Percentiles rank a stretch among this genome's conserved stretches.
Conservation (phyloP, 352 stramenopile genomes). For the Pythium aphanidermatum region DNA sequence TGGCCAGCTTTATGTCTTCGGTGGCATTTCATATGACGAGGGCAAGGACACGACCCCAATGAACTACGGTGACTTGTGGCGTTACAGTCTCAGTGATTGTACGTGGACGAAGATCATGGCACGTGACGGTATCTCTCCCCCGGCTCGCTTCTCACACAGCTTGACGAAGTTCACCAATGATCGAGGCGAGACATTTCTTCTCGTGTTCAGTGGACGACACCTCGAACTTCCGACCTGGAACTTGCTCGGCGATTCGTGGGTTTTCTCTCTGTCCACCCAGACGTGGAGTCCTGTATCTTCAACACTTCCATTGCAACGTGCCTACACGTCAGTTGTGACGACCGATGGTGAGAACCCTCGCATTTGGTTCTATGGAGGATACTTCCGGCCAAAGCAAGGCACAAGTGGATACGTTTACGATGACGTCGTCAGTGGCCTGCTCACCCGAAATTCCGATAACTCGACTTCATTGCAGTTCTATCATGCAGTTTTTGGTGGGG, state of each 20-base stretch:
- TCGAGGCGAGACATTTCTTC: constrained; percentile 28
- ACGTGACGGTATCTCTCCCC: constrained; percentile 15
- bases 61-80: constrained; percentile 61
- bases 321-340: constrained; percentile 57
- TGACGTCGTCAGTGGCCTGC: constrained; percentile 32
- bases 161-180: constrained; percentile 30
- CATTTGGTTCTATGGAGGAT: constrained; percentile 75
- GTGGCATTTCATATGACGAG: constrained; percentile 61
- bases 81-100: constrained; percentile 39
- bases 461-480: constrained; percentile 22
- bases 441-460: constrained; percentile 22
- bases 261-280: constrained; percentile 43
- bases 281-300: constrained; percentile 29
- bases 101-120: constrained; percentile 35
- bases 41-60: constrained; percentile 22
- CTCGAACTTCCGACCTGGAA: constrained; percentile 42
- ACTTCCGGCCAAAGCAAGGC: constrained; percentile 48
- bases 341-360: constrained; percentile 20
- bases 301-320: constrained; percentile 24
- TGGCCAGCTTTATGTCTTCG: constrained; percentile 55
- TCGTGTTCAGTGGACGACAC: constrained; percentile 53
- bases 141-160: constrained; percentile 59
- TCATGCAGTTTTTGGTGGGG: constrained; percentile 7
- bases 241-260: constrained; percentile 46
- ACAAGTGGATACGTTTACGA: constrained; percentile 67